Base-by-base conservation (phyloP, 805 yeast genomes). In the Sporopachydermia lactativora region DNA sequence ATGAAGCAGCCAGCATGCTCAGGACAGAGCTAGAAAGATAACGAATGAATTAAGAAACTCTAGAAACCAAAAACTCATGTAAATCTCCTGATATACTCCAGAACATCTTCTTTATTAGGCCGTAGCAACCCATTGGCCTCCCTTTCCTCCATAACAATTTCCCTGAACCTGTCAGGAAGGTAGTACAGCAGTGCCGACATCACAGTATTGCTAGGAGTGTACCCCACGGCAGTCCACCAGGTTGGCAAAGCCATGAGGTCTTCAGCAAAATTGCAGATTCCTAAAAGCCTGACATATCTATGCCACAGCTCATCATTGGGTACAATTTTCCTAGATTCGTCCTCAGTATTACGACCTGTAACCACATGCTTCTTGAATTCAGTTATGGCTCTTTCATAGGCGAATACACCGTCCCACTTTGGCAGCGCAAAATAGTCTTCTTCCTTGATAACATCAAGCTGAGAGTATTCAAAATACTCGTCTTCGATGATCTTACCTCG, bases 341-440 rank as follows among this genome's bases (percentile, higher is more conserved):
- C 45, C 8, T 42, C 46, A 19, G 49, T 49, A 3, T 48, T 15
- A 6, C 45, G 45, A 11, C 18, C 18, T 17, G 18, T 5, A 4
- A 19, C 17, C 4, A 31, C 34, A 14, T 57, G 53, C 18, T 45
- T 45, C 42, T 71, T 66, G 54, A 78, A 71, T 51, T 78, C 82
- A 34, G 62, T 66, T 2, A 75, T 62, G 0, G 81, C 76, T 17
- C 75, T 61, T 47, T 77, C 83, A 1, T 78, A 62, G 0, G 86
- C 81, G 40, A 58, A 69, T 34, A 64, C 39, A 1, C 58, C 57
- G 5, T 62, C 73, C 83, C 83, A 77, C 14, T 57, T 39, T 2
- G 67, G 40, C 1, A 43, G 35, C 1, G 46, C 41, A 35, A 43
- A 41, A 3, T 24, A 24, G n/a, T 24, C 31, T 24, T 8, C n/a